Conservation (phyloP, 73 alveolate genomes). For the Paramecium primaurelia region DNA sequence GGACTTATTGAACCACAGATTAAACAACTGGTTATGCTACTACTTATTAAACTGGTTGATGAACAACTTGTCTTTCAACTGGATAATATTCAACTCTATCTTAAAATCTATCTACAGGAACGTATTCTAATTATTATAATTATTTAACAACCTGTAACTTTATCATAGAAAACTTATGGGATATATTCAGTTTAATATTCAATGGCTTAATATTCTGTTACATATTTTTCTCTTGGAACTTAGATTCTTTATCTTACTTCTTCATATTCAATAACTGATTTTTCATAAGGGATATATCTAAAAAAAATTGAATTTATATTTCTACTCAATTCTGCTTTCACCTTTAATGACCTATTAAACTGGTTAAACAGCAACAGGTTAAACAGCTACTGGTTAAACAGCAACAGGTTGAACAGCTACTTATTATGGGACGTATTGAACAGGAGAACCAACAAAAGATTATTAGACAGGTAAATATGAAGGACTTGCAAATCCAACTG, state of each 20-base stretch:
- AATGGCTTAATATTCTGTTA: constrained; percentile 7
- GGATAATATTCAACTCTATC: constrained; percentile 64
- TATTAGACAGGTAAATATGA: background rate
- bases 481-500: background rate
- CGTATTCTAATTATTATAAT: background rate
- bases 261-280: constrained; percentile 1
- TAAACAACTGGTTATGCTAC: background rate
- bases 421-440: background rate
- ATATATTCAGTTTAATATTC: background rate
- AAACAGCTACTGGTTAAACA: background rate
- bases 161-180: constrained; percentile 6
- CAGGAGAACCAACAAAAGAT: constrained; percentile 16
- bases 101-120: constrained; percentile 52
- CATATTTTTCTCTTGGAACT: constrained; percentile 19
- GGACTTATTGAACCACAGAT: background rate
- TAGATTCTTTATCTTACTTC: constrained; percentile 5
- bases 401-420: background rate
- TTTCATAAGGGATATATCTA: constrained; percentile 6
- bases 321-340: background rate
- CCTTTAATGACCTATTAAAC: background rate
- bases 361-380: background rate
- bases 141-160: background rate
- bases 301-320: background rate
- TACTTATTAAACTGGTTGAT: background rate
- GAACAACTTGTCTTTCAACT: constrained; percentile 50